Evolutionary conservation across 1,284 basidiomycete genomes (phyloP).

Genomic region (Sporisorium scitamineum): DNA sequence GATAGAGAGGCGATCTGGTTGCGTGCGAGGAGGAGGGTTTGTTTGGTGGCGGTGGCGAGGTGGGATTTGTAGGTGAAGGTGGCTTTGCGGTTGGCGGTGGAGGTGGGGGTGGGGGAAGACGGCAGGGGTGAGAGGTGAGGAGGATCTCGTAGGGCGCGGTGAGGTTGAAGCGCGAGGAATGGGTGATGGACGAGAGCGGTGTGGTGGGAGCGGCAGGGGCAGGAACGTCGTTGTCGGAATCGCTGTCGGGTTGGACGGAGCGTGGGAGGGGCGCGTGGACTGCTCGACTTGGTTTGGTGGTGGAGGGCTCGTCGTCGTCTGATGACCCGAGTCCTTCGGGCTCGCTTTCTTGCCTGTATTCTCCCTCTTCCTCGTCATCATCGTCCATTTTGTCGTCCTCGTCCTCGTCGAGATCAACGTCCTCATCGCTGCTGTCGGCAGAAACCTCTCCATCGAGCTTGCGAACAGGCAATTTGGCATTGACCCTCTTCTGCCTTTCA

Average conservation of each 20-base stretch:
- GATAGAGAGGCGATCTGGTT: constrained; percentile 68
- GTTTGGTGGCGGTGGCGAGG: constrained; percentile 9
- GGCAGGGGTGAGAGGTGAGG: constrained; percentile 31
- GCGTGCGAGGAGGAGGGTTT: constrained; percentile 50
- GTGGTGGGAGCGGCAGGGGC: constrained; percentile 1
- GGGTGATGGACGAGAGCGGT: constrained; percentile 45
- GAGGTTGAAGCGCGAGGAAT: constrained; percentile 58
- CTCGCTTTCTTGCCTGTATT: constrained; percentile 28
- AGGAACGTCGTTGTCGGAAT: constrained; percentile 15
- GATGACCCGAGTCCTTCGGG: constrained; percentile 18
- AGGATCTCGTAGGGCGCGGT: constrained; percentile 60
- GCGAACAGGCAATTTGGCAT: constrained; percentile 34
- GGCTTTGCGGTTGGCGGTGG: constrained; percentile 19
- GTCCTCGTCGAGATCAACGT: constrained; percentile 6
- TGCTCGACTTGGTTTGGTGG: constrained; percentile 36
- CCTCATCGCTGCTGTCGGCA: constrained; percentile 19
- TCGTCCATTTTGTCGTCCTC: constrained; percentile 6
- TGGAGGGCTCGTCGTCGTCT: constrained; percentile 8
- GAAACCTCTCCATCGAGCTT: constrained; percentile 25
- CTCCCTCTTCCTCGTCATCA: constrained; percentile 5
- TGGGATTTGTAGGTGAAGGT: constrained; percentile 12
- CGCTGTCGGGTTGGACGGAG: not conserved
- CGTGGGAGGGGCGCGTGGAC: constrained; percentile 44
- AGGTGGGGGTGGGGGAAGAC: constrained; percentile 14
- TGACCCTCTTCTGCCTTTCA: constrained; percentile 39